Evolutionary conservation across 768 basidiomycete genomes (phyloP).

Genomic region (Kwoniella mangroviensis): DNA sequence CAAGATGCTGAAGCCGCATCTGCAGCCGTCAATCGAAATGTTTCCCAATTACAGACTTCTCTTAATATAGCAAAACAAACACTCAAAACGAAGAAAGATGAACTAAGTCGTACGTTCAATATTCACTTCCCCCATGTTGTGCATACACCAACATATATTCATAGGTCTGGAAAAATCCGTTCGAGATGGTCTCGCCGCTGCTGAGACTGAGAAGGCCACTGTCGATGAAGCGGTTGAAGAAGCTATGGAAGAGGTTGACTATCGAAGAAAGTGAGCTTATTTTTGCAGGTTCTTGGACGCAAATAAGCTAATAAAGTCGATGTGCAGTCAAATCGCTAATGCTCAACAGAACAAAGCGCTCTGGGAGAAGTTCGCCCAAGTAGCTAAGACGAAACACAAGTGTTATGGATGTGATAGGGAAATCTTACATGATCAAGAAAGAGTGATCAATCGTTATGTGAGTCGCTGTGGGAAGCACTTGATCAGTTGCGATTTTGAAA

Average conservation of each 20-base stretch:
- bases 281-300: background rate
- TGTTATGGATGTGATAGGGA: constrained; percentile 79
- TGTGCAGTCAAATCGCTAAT: constrained; percentile 30
- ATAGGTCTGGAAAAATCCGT: constrained; percentile 66
- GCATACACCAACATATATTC: background rate
- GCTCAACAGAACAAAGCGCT: constrained; percentile 26
- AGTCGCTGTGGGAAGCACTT: constrained; percentile 38
- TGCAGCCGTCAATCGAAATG: constrained; percentile 63
- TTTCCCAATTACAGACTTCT: constrained; percentile 70
- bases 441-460: constrained; percentile 74
- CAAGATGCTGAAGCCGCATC: constrained; percentile 61
- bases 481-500: too few species aligned
- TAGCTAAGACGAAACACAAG: constrained; percentile 64
- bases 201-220: constrained; percentile 37
- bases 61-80: constrained; percentile 68
- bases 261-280: constrained; percentile 35
- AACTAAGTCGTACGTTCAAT: constrained; percentile 65
- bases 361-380: constrained; percentile 38
- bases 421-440: constrained; percentile 63
- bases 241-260: constrained; percentile 50
- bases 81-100: constrained; percentile 67
- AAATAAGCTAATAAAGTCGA: background rate
- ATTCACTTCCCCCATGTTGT: background rate
- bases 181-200: constrained; percentile 45
- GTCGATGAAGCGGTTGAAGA: constrained; percentile 55